A percentile compares a stretch with the other conserved stretches of the same genome.
phyloP scores from a whole-genome alignment of 768 basidiomycete species.

The Mycena metata region DNA sequence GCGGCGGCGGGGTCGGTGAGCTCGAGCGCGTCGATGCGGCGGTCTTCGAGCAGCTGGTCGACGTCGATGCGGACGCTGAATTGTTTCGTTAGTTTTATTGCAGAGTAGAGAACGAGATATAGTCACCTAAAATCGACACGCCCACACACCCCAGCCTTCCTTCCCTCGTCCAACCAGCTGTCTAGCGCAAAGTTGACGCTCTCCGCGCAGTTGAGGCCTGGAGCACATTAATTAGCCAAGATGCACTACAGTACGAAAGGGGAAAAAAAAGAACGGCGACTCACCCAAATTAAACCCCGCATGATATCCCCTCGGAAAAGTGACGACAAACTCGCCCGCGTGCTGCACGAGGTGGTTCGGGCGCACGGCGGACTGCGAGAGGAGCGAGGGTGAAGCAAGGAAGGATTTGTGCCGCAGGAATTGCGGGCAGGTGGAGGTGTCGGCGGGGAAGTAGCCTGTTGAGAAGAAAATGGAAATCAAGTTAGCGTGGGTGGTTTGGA shows the following conservation, averaged over 20 bases:
- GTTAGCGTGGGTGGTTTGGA: too few relatives aligned
- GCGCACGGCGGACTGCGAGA: slow-evolving; percentile 82
- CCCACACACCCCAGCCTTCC: slow-evolving; percentile 81
- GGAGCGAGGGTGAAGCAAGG: slow-evolving; percentile 87
- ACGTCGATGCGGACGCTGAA: slow-evolving; percentile 96
- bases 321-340: slow-evolving; percentile 94
- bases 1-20: slow-evolving; percentile 33
- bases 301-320: slow-evolving; percentile 95
- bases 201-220: slow-evolving; percentile 94
- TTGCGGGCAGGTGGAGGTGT: slow-evolving; percentile 87
- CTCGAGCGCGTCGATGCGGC: slow-evolving; percentile 60
- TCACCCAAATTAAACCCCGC: slow-evolving; percentile 94
- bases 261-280: too few relatives aligned
- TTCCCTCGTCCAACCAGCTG: slow-evolving; percentile 92
- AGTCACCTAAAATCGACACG: slow-evolving; percentile 81
- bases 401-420: slow-evolving; percentile 98
- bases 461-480: too few relatives aligned
- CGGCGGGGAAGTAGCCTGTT: slow-evolving; percentile 91
- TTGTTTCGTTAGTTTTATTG: slow-evolving; percentile 8
- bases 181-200: slow-evolving; percentile 97
- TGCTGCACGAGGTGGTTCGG: slow-evolving; percentile 94
- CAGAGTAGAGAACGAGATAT: background rate
- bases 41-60: slow-evolving; percentile 82
- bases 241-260: too few relatives aligned
- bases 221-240: too few relatives aligned